These are phyloP conservation scores for Tuber brumale DNA, from an alignment of 495 filamentous ascomycete genomes.

Conservation along the genomic window DNA sequence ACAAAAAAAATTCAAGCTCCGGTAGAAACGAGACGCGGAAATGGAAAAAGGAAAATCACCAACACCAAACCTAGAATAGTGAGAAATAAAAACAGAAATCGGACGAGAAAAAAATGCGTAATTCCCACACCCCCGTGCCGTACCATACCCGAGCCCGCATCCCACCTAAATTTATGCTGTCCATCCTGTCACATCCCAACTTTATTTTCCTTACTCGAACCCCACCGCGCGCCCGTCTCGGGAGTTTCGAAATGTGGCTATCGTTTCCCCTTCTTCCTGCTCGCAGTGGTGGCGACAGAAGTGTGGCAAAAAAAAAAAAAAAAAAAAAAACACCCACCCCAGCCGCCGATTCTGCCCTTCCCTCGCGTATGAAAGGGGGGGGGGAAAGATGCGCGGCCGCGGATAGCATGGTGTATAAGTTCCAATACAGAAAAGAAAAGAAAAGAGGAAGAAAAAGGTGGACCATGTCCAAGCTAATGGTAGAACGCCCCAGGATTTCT, in stretches of 20 bases:
- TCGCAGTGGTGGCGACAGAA: neutral
- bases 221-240: neutral
- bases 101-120: neutral
- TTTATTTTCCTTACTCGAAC: neutral
- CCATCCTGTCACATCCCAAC: neutral
- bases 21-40: constrained; percentile 12
- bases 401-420: neutral
- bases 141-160: constrained; percentile 1
- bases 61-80: constrained; percentile 12
- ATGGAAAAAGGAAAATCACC: constrained; percentile 6
- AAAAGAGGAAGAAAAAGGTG: neutral
- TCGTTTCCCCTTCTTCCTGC: neutral
- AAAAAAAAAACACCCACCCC: neutral
- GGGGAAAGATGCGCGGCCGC: neutral
- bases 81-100: neutral
- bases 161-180: neutral
- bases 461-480: neutral
- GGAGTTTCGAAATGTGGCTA: neutral
- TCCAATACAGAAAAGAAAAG: neutral
- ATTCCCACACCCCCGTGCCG: neutral
- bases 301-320: neutral
- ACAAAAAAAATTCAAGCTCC: neutral
- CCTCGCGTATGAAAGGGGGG: neutral
- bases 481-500: neutral
- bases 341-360: neutral